phyloP scores from a whole-genome alignment of 805 yeast genomes.

The Saturnispora gosingensis region DNA sequence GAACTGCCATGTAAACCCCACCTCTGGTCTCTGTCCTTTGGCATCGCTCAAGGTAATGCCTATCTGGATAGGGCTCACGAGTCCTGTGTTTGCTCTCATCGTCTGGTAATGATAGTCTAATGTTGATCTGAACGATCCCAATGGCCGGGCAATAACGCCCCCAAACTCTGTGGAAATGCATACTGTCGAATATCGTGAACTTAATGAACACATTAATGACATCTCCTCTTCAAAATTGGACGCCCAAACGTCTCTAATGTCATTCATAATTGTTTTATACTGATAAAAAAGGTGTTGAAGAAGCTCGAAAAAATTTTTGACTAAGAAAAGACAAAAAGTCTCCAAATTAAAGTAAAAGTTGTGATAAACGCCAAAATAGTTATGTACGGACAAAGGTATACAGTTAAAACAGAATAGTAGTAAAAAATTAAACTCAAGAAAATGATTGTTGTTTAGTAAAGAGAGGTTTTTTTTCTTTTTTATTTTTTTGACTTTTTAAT shows the following conservation, averaged over 20 bases:
- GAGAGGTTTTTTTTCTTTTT: background rate
- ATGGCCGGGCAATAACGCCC: slow-evolving; percentile 92
- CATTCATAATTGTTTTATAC: slow-evolving; percentile 1
- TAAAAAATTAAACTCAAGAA: background rate
- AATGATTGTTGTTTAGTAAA: background rate
- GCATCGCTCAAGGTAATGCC: slow-evolving; percentile 69
- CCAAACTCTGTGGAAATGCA: slow-evolving; percentile 89
- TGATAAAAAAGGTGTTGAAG: background rate
- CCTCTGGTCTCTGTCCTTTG: slow-evolving; percentile 51
- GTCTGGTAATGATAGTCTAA: slow-evolving; percentile 95
- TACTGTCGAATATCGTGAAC: slow-evolving; percentile 31
- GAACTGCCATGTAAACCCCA: slow-evolving; percentile 88
- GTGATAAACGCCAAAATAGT: background rate
- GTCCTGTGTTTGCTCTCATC: slow-evolving; percentile 81
- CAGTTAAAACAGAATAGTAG: background rate
- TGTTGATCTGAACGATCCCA: slow-evolving; percentile 83
- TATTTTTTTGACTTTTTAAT: background rate
- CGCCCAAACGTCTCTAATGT: slow-evolving; percentile 61
- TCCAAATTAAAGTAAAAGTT: background rate
- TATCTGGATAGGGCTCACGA: slow-evolving; percentile 76
- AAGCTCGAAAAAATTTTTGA: background rate
- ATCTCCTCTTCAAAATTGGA: slow-evolving; percentile 62
- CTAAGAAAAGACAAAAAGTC: background rate
- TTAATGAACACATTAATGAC: slow-evolving; percentile 24
- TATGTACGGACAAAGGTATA: background rate